Base-by-base conservation (phyloP, 2,329 filamentous ascomycete genomes). In the Acrocalymma vagum region DNA sequence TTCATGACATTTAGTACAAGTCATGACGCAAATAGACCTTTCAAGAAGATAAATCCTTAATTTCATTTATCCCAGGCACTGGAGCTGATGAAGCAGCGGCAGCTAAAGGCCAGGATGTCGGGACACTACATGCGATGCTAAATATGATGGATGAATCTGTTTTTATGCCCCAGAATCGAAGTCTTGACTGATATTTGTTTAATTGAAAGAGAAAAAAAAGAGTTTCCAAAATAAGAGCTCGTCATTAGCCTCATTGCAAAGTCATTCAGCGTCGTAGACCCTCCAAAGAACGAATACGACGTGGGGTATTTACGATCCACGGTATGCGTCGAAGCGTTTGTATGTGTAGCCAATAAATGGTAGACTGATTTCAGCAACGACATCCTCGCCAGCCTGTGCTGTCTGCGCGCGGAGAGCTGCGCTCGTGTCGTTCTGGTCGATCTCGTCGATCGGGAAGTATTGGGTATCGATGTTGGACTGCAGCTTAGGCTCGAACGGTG, bases 381-480 rank as follows among this genome's bases (percentile, higher is more conserved):
- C 88, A 57, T 93, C 89, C 8, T 75, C 76, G 56, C 80, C 79
- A 35, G 84, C 83, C 60, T 85, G 80, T 46, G 87, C 85, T 33
- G 89, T 90, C 71, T 95, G 89, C 14, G 89, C 89, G 68, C 90
- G 88, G 62, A 96, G 82, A 53, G 89, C 81, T 16, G 91, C 94
- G 40, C 88, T 90, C 52, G 91, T 96, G 70, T 96, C 92, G 39
- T 91, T 93, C 77, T 97, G 93, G 60, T 95, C 91, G 65, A 99
- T 96, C 72, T 99, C 94, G 66, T 99, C 94, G 36, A 91, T 96
- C 8, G 94, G 94, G 84, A 99, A 99, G 78, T 99, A 97, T 30
- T 92, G 93, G 14, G 94, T 96, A 68, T 99, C 94, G 61, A 96
- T 88, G 70, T 94, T 94, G 50, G 90, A 95, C 46, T 88, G 88